Percentiles rank a stretch among this genome's conserved stretches.
phyloP scores from a whole-genome alignment of 139 green algal species.

The Closterium sp. region DNA sequence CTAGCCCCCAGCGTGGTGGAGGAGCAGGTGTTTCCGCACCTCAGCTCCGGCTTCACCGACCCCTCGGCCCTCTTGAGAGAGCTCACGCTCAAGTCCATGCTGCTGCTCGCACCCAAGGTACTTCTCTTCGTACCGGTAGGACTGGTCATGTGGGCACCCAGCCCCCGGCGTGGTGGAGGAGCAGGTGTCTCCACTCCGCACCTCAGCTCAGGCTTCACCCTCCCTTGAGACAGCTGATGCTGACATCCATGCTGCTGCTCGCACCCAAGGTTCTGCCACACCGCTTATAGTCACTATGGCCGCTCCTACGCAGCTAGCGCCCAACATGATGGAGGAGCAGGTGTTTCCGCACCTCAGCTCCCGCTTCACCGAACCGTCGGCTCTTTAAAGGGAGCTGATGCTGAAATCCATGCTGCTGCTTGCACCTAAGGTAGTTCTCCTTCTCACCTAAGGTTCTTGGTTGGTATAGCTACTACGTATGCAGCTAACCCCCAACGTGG shows the following conservation, averaged over 20 bases:
- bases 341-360: conserved; percentile 60
- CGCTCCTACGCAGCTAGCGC: background rate
- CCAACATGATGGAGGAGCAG: background rate
- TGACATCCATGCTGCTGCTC: conserved; percentile 86
- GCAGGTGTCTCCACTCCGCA: conserved; percentile 69
- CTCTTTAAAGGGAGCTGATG: conserved; percentile 94
- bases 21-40: conserved; percentile 73
- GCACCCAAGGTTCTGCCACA: conserved; percentile 57
- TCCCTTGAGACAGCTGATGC: conserved; percentile 93
- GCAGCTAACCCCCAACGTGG: conserved; percentile 56
- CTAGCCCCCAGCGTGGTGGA: conserved; percentile 66
- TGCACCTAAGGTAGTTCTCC: conserved; percentile 75
- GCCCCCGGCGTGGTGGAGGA: conserved; percentile 69
- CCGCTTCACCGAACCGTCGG: conserved; percentile 85
- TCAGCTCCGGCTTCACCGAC: conserved; percentile 78
- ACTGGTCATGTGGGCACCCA: too few relatives aligned
- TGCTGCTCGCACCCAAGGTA: conserved; percentile 86
- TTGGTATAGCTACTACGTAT: too few relatives aligned
- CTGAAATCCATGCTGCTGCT: conserved; percentile 88
- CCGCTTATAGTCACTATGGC: too few relatives aligned
- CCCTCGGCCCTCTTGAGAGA: conserved; percentile 89
- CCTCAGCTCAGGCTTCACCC: conserved; percentile 72
- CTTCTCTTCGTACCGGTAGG: too few relatives aligned
- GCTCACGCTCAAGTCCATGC: conserved; percentile 92
- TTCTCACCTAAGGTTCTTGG: too few relatives aligned